Evolutionary conservation across 1,284 basidiomycete species (phyloP), one percentile per base, ranked within the genome.

Genomic region (Calocybe gambosa): DNA sequence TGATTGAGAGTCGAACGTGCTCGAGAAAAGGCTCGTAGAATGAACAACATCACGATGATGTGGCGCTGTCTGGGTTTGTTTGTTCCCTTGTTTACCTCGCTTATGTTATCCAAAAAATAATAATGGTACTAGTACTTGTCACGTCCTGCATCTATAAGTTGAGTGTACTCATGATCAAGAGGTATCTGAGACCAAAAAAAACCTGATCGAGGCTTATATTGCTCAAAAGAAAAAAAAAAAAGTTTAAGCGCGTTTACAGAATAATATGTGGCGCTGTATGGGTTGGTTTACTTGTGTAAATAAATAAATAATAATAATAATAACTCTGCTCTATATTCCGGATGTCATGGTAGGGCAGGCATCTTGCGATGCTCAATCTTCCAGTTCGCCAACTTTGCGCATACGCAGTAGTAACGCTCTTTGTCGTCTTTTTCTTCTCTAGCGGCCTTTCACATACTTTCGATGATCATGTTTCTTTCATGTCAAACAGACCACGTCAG

Each of bases 371-470:
- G 33, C 45, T 50, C 9, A 41, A 49, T 19, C 40, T 46, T 3
- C 21, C 47, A 25, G 38, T 55, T 29, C 55, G 48, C 60, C 43
- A 52, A 29, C 29, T 50, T 18, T 52, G 50, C 35, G 40, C 56
- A 5, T 60, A 52, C 39, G 45, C 54, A 13, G 60, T 70, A n/a
- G 41, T 79, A 36, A 51, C 56, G 1, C 46, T 64, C 44, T 74
- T 78, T 39, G 46, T 75, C 15, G 42, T 73, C 36, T 69, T 69
- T 25, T 54, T 77, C n/a, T 53, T 77, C 43, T 50, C 45, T 20
- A 39, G 40, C 28, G 49, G 48, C 21, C 43, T 55, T 12, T 44
- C 45, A n/a, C 39, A 50, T 36, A 36, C 46, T 13, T 47, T 38
- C 13, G 19, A 42, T 34, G 40, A 43, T 34, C 23, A 39, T 28